Evolutionary conservation across 176 grass and related monocot species (phyloP), one percentile per base, ranked within the genome.

Genomic region (Zizania latifolia): DNA sequence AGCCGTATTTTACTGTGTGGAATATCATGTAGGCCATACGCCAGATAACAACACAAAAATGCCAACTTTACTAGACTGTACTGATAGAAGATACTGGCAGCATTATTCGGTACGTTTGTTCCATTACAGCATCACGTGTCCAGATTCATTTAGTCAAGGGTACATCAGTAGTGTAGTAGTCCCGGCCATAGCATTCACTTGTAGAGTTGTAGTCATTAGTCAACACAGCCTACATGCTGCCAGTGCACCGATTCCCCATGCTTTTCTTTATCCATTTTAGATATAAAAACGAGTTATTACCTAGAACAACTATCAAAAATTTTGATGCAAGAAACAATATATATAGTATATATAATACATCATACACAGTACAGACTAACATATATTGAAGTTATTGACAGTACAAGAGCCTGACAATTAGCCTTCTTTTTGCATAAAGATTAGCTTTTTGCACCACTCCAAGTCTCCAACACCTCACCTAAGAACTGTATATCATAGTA

Each of bases 101-200:
- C 30, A 46, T 36, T 68, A 68, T 36, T 69, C 63, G 22, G 15
- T 36, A 53, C 38, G 17, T 22, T 39, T 15, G 53, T 41, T 77
- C 54, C 40, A 70, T 76, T 31, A 68, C 56, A 40, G 19, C 56
- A 16, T 71, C 56, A 56, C 62, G 74, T 78, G 74, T 12, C 32
- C 22, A 10, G 5, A 23, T 62, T 39, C 10, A 21, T 40, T 19
- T 14, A 33, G 48, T 67, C 50, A 67, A 48, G 29, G 50, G 36
- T 27, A 31, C 63, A 37, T 4, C 9, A 3, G 34, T 40, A 40
- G 3, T 40, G 27, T 5, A 1, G 2, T 62, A 68, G 34, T 41
- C 48, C 48, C 54, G 19, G 27, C 27, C 64, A 29, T 41, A 33
- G 19, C 31, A 38, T 69, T 67, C 38, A 50, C 29, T n/a, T 63